These are phyloP conservation scores for Exutisphaerella laricina DNA, from an alignment of 2,329 filamentous ascomycete genomes.

Conservation along the genomic window DNA sequence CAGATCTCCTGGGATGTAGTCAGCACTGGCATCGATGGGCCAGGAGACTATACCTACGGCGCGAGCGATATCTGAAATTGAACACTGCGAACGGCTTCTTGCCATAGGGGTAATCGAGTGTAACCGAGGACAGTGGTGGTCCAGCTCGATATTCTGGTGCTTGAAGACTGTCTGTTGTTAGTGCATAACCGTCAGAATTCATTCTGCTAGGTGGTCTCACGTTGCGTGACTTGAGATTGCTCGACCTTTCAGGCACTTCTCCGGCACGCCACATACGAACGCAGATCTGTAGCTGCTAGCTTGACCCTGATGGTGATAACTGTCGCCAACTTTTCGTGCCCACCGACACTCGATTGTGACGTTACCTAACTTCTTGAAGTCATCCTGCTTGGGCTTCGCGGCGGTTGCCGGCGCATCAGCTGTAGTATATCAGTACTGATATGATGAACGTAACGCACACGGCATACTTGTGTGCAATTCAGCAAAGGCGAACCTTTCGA, in stretches of 20 bases:
- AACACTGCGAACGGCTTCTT: slow-evolving; percentile 17
- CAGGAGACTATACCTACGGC: slow-evolving; percentile 15
- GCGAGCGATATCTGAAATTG: slow-evolving; percentile 27
- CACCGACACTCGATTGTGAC: slow-evolving; percentile 12
- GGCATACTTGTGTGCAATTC: slow-evolving; percentile 18
- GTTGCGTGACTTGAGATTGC: slow-evolving; percentile 22
- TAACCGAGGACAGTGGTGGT: neutral
- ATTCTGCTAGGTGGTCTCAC: too few relatives aligned
- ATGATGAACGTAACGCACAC: neutral
- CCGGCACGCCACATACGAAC: slow-evolving; percentile 10
- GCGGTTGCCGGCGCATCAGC: slow-evolving; percentile 11
- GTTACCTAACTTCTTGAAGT: slow-evolving; percentile 17
- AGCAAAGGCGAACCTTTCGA: slow-evolving; percentile 17
- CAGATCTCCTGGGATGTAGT: slow-evolving; percentile 22
- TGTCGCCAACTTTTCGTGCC: neutral
- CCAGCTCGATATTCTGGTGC: neutral
- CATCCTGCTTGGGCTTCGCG: neutral
- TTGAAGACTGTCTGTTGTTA: slow-evolving; percentile 10
- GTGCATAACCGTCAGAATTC: neutral
- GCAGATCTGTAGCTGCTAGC: neutral
- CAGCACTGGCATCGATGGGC: neutral
- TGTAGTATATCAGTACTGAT: slow-evolving; percentile 1
- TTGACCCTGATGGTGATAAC: neutral
- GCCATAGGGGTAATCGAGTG: slow-evolving; percentile 17
- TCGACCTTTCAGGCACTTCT: slow-evolving; percentile 29